Evolutionary conservation across 2,329 filamentous ascomycete species (phyloP).

Genomic region (Dothiorella sarmentorum): DNA sequence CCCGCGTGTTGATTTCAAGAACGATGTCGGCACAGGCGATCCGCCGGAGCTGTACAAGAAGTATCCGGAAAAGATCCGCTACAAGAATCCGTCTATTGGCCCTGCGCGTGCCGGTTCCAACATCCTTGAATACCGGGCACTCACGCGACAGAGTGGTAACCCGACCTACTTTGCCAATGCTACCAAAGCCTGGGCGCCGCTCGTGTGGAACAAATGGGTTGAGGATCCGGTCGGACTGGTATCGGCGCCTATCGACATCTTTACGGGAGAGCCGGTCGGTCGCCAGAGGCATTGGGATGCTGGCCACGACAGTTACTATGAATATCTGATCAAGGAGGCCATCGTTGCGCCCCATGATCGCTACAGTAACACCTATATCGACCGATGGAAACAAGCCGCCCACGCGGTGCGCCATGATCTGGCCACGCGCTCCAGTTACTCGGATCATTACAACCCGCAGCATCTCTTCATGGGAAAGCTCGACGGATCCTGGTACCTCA

Average conservation of each 20-base stretch:
- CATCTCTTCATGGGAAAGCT: slow-evolving; percentile 41
- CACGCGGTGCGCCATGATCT: slow-evolving; percentile 36
- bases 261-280: slow-evolving; percentile 39
- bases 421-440: slow-evolving; percentile 35
- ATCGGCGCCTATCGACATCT: slow-evolving; percentile 43
- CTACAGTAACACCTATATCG: slow-evolving; percentile 32
- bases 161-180: slow-evolving; percentile 41
- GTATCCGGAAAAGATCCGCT: slow-evolving; percentile 31
- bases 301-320: slow-evolving; percentile 44
- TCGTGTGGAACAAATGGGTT: slow-evolving; percentile 44
- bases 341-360: slow-evolving; percentile 38
- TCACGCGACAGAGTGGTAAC: slow-evolving; percentile 41
- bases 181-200: slow-evolving; percentile 42
- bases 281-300: slow-evolving; percentile 42
- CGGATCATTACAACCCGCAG: slow-evolving; percentile 31
- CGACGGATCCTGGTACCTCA: slow-evolving; percentile 33
- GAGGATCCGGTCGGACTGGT: slow-evolving; percentile 41
- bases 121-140: slow-evolving; percentile 43
- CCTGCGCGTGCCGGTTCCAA: slow-evolving; percentile 44
- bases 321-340: slow-evolving; percentile 42
- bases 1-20: slow-evolving; percentile 44
- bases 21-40: slow-evolving; percentile 29
- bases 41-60: slow-evolving; percentile 29
- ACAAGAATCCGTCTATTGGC: slow-evolving; percentile 36
- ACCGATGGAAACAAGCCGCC: slow-evolving; percentile 34